phyloP scores from a whole-genome alignment of 192 early-diverging fungal genomes.

The Rhizophlyctis rosea region DNA sequence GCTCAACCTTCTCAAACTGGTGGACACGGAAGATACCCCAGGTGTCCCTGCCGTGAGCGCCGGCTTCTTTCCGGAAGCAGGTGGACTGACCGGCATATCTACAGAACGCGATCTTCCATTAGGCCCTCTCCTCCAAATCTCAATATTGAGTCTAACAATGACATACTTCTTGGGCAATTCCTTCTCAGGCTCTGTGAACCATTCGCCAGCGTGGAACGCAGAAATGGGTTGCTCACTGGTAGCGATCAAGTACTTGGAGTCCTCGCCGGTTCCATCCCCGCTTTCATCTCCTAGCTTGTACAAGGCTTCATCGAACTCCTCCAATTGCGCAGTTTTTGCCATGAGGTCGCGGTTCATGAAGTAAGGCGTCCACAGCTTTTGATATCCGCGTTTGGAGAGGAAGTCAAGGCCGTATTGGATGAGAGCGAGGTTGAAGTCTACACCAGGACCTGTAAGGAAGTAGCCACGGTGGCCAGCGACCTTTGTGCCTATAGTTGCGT shows the following conservation, averaged over 20 bases:
- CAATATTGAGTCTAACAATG: no score
- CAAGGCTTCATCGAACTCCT: constrained; percentile 96
- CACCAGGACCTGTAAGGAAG: constrained; percentile 91
- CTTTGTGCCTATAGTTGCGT: constrained; percentile 56
- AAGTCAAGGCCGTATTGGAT: constrained; percentile 96
- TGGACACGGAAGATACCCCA: constrained; percentile 99
- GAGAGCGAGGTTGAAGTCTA: constrained; percentile 94
- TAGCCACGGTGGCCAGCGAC: constrained; percentile 99
- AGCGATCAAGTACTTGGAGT: constrained; percentile 91
- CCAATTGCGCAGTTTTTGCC: constrained; percentile 98
- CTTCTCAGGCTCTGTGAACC: constrained; percentile 87
- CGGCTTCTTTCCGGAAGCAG: constrained; percentile 99
- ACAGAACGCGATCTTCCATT: no score
- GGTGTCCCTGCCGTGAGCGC: constrained; percentile 93
- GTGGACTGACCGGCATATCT: constrained; percentile 97
- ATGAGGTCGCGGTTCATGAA: constrained; percentile 97
- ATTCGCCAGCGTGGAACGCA: constrained; percentile 92
- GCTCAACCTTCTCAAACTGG: constrained; percentile 99
- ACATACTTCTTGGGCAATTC: constrained; percentile 80
- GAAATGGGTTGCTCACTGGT: constrained; percentile 99
- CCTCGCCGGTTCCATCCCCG: constrained; percentile 68
- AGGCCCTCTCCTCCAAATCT: no score
- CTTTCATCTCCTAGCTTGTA: constrained; percentile 73
- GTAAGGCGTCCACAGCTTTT: constrained; percentile 95
- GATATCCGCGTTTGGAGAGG: constrained; percentile 75